These are phyloP conservation scores for Fusarium multiceps DNA, from an alignment of 2,329 filamentous ascomycete genomes.

Conservation along the genomic window DNA sequence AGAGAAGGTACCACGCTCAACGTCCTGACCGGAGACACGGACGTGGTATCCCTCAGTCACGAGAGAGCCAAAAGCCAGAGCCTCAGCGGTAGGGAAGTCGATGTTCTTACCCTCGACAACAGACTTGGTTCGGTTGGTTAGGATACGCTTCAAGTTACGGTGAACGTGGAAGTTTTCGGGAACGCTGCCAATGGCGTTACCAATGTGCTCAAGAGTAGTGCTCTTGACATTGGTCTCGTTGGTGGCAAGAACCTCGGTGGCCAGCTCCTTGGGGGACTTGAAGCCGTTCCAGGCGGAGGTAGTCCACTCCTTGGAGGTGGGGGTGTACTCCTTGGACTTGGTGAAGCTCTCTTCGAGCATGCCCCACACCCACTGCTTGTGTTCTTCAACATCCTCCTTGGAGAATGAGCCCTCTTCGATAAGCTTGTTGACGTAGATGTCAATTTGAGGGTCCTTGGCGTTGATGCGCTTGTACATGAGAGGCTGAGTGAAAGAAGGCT, in stretches of 20 bases:
- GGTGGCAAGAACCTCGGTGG: slow-evolving; percentile 92
- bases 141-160: slow-evolving; percentile 96
- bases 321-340: slow-evolving; percentile 97
- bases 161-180: slow-evolving; percentile 91
- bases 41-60: slow-evolving; percentile 96
- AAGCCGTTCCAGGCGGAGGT: slow-evolving; percentile 99
- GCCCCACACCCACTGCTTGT: slow-evolving; percentile 99
- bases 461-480: slow-evolving; percentile 99
- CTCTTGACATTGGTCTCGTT: slow-evolving; percentile 83
- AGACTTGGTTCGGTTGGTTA: slow-evolving; percentile 88
- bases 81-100: slow-evolving; percentile 97
- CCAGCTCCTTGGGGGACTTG: slow-evolving; percentile 98
- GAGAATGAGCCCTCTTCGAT: slow-evolving; percentile 94
- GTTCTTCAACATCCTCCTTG: slow-evolving; percentile 97
- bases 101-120: slow-evolving; percentile 93
- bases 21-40: slow-evolving; percentile 97
- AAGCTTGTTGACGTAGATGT: slow-evolving; percentile 92
- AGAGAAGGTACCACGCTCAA: slow-evolving; percentile 99
- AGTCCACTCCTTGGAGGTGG: slow-evolving; percentile 96
- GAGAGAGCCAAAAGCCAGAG: slow-evolving; percentile 91
- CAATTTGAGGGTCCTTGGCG: slow-evolving; percentile 83
- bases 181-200: slow-evolving; percentile 78
- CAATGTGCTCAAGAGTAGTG: slow-evolving; percentile 83
- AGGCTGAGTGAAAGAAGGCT: slow-evolving; percentile 99
- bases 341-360: slow-evolving; percentile 99